These are phyloP conservation scores for Prunus armeniaca DNA, from an alignment of 306 rosid species.

Conservation along the genomic window DNA sequence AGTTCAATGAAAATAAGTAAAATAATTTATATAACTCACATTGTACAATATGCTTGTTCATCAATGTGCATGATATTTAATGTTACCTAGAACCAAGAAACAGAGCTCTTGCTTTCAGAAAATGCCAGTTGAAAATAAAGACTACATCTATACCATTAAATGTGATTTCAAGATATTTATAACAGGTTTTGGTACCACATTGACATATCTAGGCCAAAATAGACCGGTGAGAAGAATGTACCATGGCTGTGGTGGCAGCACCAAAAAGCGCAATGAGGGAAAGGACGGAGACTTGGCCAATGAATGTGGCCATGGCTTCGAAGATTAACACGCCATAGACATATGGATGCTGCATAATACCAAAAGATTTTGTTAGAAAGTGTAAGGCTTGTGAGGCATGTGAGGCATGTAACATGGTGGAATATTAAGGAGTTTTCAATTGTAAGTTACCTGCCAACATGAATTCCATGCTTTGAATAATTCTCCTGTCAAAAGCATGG, in stretches of 20 bases:
- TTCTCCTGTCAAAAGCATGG: conserved; percentile 93
- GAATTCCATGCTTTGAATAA: conserved; percentile 91
- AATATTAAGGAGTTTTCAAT: neutral
- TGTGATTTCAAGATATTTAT: neutral
- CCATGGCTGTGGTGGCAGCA: conserved; percentile 98
- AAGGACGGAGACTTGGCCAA: conserved; percentile 93
- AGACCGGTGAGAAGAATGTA: conserved; percentile 35
- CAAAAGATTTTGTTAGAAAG: neutral
- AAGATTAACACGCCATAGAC: conserved; percentile 87
- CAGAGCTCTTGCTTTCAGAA: neutral
- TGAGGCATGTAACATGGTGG: neutral
- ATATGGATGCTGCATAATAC: conserved; percentile 72
- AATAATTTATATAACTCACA: neutral
- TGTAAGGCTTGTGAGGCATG: neutral
- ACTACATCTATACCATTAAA: neutral
- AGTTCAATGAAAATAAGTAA: conserved; percentile 8
- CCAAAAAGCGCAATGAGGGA: conserved; percentile 92
- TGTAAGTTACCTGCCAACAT: conserved; percentile 67
- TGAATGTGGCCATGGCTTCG: conserved; percentile 90
- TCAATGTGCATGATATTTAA: neutral
- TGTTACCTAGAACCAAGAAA: neutral
- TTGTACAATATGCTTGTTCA: neutral
- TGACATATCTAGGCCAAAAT: conserved; percentile 9
- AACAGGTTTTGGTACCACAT: neutral
- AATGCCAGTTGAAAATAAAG: neutral